A percentile compares a stretch with the other conserved stretches of the same genome.
Conservation (phyloP, 768 basidiomycete species). For the Podaxis rugospora region DNA sequence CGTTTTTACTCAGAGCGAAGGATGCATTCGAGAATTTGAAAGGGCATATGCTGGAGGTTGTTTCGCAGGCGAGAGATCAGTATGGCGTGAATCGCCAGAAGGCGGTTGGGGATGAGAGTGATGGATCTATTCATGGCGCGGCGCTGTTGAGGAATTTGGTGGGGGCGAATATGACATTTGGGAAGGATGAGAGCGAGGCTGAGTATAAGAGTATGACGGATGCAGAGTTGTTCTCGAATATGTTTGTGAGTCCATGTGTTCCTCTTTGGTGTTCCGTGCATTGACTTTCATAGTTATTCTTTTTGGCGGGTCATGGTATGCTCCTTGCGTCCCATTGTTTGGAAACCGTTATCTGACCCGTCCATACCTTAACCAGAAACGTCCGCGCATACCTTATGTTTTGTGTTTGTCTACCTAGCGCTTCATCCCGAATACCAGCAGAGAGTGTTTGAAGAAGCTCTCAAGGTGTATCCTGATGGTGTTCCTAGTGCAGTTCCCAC, state of each 20-base stretch:
- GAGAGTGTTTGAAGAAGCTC: slow-evolving; percentile 38
- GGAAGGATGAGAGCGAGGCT: slow-evolving; percentile 20
- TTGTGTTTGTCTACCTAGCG: slow-evolving; percentile 40
- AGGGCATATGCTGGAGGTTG: slow-evolving; percentile 36
- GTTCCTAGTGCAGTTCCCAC: slow-evolving; percentile 19
- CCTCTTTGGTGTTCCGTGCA: not conserved
- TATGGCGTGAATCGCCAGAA: slow-evolving; percentile 12
- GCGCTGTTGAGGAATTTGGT: slow-evolving; percentile 42
- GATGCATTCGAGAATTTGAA: slow-evolving; percentile 32
- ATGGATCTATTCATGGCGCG: slow-evolving; percentile 21
- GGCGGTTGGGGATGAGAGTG: slow-evolving; percentile 14
- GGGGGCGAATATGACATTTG: slow-evolving; percentile 37
- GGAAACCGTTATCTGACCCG: not conserved
- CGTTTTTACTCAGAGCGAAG: slow-evolving; percentile 21
- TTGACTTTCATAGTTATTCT: slow-evolving; percentile 29
- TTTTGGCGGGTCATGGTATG: slow-evolving; percentile 47
- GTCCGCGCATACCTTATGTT: slow-evolving; percentile 39
- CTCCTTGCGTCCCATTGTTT: not conserved
- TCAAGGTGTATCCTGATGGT: slow-evolving; percentile 34
- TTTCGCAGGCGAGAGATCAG: slow-evolving; percentile 32
- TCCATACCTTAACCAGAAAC: slow-evolving; percentile 31
- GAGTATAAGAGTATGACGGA: slow-evolving; percentile 32
- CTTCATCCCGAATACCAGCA: slow-evolving; percentile 46
- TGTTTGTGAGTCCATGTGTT: slow-evolving; percentile 32
- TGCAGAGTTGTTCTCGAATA: slow-evolving; percentile 42